phyloP scores from a whole-genome alignment of 257 asterid genomes.

The Fraxinus excelsior region DNA sequence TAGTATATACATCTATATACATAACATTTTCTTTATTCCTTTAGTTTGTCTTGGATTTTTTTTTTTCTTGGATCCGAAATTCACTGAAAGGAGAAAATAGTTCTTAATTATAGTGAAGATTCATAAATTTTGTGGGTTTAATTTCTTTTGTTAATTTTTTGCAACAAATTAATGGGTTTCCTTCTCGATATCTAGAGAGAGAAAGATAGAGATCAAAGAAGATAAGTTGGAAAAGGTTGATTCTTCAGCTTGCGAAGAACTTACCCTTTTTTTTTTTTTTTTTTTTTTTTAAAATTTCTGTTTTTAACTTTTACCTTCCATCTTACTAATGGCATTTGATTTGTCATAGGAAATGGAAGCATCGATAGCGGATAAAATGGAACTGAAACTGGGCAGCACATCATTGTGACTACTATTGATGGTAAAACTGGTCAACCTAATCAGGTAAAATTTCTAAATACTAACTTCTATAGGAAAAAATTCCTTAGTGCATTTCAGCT shows the following conservation, averaged over 20 bases:
- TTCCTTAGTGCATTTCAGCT: slow-evolving; percentile 7
- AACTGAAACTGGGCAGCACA: no score
- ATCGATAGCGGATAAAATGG: slow-evolving; percentile 82
- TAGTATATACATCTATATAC: not conserved
- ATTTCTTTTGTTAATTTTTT: slow-evolving; percentile 15
- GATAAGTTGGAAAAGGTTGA: slow-evolving; percentile 74
- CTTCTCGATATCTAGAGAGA: slow-evolving; percentile 9
- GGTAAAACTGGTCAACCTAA: slow-evolving; percentile 93
- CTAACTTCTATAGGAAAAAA: not conserved
- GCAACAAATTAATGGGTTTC: not conserved
- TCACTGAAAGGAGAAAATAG: not conserved
- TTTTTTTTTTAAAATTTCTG: slow-evolving; percentile 5
- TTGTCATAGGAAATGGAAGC: slow-evolving; percentile 77
- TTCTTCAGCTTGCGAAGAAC: not conserved
- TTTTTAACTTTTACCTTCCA: no score
- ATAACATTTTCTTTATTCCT: not conserved
- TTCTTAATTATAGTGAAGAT: not conserved
- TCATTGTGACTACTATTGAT: slow-evolving; percentile 87
- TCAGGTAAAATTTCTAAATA: slow-evolving; percentile 23
- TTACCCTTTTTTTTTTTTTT: no score
- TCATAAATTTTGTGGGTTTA: not conserved
- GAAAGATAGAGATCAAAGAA: slow-evolving; percentile 28
- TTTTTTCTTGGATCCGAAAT: not conserved
- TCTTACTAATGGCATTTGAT: not conserved
- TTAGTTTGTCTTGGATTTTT: not conserved